Percentiles rank a stretch among this genome's conserved stretches.
Evolutionary conservation across 257 asterid species (phyloP).

Genomic region (Perilla frutescens): DNA sequence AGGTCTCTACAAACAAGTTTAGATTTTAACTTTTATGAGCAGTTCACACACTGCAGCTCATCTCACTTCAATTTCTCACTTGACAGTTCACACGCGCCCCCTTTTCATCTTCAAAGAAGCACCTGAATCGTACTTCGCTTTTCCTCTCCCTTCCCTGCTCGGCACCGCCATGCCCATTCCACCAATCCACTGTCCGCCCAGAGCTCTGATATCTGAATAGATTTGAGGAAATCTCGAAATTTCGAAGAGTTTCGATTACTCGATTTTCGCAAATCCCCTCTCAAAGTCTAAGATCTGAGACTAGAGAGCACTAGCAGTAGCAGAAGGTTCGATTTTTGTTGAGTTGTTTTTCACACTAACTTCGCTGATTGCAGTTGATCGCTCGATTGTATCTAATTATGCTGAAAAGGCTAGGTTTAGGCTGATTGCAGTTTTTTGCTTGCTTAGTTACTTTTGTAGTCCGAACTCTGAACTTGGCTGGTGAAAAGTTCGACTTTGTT

Average conservation of each 20-base stretch:
- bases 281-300: conserved; percentile 21
- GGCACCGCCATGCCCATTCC: neutral
- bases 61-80: neutral
- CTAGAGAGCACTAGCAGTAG: neutral
- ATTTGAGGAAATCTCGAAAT: neutral
- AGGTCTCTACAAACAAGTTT: too few relatives aligned
- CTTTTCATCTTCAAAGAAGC: neutral
- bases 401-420: conserved; percentile 17
- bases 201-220: neutral
- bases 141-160: conserved; percentile 12
- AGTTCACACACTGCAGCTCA: neutral
- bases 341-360: neutral
- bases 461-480: neutral
- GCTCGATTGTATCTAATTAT: neutral
- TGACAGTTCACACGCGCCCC: conserved; percentile 10
- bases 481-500: neutral
- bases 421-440: neutral
- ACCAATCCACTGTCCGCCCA: neutral
- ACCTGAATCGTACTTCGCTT: neutral
- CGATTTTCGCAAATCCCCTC: neutral
- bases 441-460: conserved; percentile 17
- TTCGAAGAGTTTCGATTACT: neutral
- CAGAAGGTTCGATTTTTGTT: conserved; percentile 14
- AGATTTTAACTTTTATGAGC: too few relatives aligned
- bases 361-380: conserved; percentile 9